Conservation (phyloP, 2,329 filamentous ascomycete species). For the Nannizziopsis barbatae region DNA sequence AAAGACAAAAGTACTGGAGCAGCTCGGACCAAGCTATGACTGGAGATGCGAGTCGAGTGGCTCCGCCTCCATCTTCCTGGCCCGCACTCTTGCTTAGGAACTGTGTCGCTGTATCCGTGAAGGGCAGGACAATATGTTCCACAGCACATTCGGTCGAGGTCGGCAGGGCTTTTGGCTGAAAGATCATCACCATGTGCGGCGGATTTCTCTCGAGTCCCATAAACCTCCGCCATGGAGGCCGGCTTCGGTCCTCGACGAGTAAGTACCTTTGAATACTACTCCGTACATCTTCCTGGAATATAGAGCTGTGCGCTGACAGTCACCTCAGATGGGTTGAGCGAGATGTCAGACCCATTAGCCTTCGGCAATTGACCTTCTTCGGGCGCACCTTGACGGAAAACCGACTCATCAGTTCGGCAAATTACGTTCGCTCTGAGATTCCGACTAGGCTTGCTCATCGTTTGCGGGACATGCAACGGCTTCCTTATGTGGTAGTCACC, state of each 20-base stretch:
- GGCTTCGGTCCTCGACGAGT: conserved; percentile 50
- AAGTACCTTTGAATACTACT: conserved; percentile 20
- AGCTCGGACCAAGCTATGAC: no score
- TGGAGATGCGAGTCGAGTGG: background rate
- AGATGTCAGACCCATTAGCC: conserved; percentile 86
- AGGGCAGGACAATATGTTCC: conserved; percentile 29
- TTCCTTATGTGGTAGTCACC: conserved; percentile 92
- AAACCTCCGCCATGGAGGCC: conserved; percentile 45
- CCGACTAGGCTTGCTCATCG: conserved; percentile 84
- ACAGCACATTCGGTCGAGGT: conserved; percentile 26
- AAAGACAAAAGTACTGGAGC: background rate
- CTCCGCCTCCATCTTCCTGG: background rate
- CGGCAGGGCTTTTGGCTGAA: conserved; percentile 22
- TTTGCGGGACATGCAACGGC: conserved; percentile 89
- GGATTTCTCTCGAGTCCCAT: conserved; percentile 19
- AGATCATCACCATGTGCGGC: conserved; percentile 18
- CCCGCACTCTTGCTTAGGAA: conserved; percentile 5
- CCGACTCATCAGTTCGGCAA: conserved; percentile 83
- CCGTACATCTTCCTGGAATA: background rate
- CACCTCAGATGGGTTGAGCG: conserved; percentile 71
- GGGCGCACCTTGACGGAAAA: conserved; percentile 84
- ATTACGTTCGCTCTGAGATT: conserved; percentile 92
- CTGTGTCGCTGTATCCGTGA: conserved; percentile 17
- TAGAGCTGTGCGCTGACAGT: conserved; percentile 14
- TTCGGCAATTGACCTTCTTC: conserved; percentile 95